phyloP scores from a whole-genome alignment of 176 grass and related monocot species.

The Miscanthus lutarioriparius region DNA sequence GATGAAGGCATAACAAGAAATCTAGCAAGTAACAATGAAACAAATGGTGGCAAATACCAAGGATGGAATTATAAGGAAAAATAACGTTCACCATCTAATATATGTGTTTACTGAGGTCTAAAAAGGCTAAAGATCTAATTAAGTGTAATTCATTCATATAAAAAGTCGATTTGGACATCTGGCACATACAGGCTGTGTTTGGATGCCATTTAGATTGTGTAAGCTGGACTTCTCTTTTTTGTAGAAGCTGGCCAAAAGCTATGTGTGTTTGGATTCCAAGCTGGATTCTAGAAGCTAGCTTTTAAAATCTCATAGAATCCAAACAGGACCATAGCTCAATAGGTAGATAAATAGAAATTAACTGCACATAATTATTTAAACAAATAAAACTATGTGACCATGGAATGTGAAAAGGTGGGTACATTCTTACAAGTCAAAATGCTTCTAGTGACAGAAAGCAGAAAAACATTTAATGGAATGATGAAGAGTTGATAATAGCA shows the following conservation, averaged over 20 bases:
- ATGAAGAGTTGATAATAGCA: neutral
- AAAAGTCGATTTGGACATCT: neutral
- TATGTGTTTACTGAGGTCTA: neutral
- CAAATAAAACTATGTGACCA: neutral
- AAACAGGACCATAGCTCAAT: neutral
- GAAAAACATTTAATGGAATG: neutral
- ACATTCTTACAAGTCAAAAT: neutral
- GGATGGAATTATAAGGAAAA: neutral
- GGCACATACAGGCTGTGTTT: neutral
- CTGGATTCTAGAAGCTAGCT: neutral
- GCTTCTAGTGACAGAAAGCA: neutral
- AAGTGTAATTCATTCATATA: neutral
- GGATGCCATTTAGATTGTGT: neutral
- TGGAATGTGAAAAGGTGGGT: neutral
- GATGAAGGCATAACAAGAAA: neutral
- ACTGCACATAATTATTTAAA: conserved; percentile 1
- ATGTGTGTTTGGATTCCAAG: neutral
- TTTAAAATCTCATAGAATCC: neutral
- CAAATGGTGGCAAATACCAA: neutral
- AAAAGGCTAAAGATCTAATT: neutral
- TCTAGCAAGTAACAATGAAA: neutral
- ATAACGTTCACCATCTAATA: neutral
- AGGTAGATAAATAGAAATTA: neutral
- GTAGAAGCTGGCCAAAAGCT: neutral
- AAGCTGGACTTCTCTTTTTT: neutral